These are phyloP conservation scores for Urtica urens DNA, from an alignment of 306 rosid genomes.

Conservation along the genomic window DNA sequence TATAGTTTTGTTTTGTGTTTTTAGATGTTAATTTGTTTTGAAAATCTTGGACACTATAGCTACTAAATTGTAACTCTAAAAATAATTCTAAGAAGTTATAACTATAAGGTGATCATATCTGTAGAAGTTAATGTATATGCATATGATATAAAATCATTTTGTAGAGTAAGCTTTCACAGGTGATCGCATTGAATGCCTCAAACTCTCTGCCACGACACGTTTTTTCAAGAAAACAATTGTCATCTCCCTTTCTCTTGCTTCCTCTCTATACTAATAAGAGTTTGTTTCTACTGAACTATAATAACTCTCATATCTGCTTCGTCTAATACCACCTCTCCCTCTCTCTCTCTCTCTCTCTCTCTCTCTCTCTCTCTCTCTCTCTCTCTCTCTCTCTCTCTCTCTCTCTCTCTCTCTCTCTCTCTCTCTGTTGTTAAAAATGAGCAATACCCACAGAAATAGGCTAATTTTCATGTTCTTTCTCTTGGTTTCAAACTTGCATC, in stretches of 20 bases:
- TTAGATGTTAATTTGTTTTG: too few species aligned
- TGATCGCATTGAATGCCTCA: slow-evolving; percentile 63
- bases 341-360: not conserved
- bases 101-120: too few species aligned
- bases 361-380: slow-evolving; percentile 7
- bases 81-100: too few species aligned
- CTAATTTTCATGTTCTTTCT: slow-evolving; percentile 26
- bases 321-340: not conserved
- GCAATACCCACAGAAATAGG: slow-evolving; percentile 34
- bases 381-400: slow-evolving; percentile 11
- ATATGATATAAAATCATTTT: too few species aligned
- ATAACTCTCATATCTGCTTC: too few species aligned
- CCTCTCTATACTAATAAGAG: too few species aligned
- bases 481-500: slow-evolving; percentile 28
- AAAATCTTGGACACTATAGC: too few species aligned
- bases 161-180: too few species aligned
- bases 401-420: slow-evolving; percentile 15
- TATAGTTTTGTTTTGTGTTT: too few species aligned
- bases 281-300: too few species aligned
- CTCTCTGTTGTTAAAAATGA: slow-evolving; percentile 22
- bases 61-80: too few species aligned
- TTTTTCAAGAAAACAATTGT: not conserved
- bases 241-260: slow-evolving; percentile 7
- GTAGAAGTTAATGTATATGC: too few species aligned
- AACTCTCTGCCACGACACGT: slow-evolving; percentile 20